Percentiles rank a stretch among this genome's conserved stretches.
Evolutionary conservation across 352 stramenopile species (phyloP).

Genomic region (Thalassiosira mediterranea): DNA sequence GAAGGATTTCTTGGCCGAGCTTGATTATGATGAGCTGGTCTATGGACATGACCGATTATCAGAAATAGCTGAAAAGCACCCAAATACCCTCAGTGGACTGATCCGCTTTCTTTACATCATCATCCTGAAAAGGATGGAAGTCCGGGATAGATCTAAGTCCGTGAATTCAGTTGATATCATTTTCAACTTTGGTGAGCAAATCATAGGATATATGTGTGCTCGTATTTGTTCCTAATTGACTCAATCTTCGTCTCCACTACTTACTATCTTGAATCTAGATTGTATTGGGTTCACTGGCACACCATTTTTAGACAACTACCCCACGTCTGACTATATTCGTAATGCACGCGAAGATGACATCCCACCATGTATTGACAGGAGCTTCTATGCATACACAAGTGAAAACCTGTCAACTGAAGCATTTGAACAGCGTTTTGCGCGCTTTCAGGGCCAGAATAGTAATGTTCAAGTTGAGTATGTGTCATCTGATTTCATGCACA

Average conservation of each 20-base stretch:
- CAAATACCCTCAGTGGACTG: constrained; percentile 47
- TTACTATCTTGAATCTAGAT: constrained; percentile 76
- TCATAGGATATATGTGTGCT: too few relatives aligned
- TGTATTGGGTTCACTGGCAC: constrained; percentile 71
- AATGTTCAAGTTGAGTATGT: constrained; percentile 62
- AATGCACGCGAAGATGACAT: constrained; percentile 61
- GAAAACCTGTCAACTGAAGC: constrained; percentile 45
- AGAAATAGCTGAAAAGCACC: constrained; percentile 64
- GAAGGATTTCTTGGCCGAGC: constrained; percentile 54
- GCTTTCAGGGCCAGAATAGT: constrained; percentile 67
- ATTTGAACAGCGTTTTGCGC: constrained; percentile 58
- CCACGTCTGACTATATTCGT: constrained; percentile 65
- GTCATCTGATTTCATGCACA: constrained; percentile 67
- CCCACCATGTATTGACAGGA: constrained; percentile 62
- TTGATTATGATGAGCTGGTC: constrained; percentile 69
- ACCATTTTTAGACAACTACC: constrained; percentile 68
- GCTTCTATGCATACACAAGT: constrained; percentile 67
- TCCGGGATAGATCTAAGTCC: constrained; percentile 57
- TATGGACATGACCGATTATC: constrained; percentile 63
- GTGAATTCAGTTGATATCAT: constrained; percentile 72
- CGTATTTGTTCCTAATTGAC: too few relatives aligned
- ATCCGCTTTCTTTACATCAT: constrained; percentile 70
- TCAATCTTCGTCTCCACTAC: constrained; percentile 59
- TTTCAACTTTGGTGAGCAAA: too few relatives aligned
- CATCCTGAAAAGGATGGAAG: constrained; percentile 70